Evolutionary conservation across 345 rosid genomes (phyloP).

Genomic region (Lagerstroemia speciosa): DNA sequence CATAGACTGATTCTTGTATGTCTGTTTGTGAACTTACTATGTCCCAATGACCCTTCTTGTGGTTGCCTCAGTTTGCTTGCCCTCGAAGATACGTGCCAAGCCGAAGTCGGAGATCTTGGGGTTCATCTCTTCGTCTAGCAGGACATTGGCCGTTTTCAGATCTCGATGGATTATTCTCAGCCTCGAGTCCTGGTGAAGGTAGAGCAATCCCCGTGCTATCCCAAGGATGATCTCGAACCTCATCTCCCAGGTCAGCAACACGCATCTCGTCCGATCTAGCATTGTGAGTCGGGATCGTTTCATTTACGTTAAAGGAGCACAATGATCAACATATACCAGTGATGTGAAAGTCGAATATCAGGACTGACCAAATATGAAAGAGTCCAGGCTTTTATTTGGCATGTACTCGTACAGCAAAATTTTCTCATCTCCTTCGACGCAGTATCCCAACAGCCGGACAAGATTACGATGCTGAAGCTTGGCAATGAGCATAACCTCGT

Average conservation of each 20-base stretch:
- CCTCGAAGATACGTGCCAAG: no score
- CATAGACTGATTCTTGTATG: neutral
- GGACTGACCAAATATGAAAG: conserved; percentile 41
- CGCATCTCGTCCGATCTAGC: conserved; percentile 21
- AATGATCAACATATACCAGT: neutral
- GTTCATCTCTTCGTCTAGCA: no score
- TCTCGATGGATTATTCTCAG: no score
- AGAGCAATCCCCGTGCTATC: conserved; percentile 55
- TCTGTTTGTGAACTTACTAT: conserved; percentile 39
- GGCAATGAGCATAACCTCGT: conserved; percentile 43
- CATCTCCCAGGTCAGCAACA: conserved; percentile 37
- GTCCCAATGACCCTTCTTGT: conserved; percentile 65
- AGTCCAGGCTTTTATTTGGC: conserved; percentile 54
- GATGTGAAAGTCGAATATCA: neutral
- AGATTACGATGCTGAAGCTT: conserved; percentile 54
- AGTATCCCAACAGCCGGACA: conserved; percentile 44
- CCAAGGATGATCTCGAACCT: conserved; percentile 46
- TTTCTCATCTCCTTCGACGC: conserved; percentile 34
- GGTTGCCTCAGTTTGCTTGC: no score
- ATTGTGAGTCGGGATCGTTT: neutral
- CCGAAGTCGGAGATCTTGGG: no score
- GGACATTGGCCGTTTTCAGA: no score
- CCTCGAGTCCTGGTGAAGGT: conserved; percentile 74
- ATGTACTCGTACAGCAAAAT: conserved; percentile 47
- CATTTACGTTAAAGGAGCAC: neutral